Evolutionary conservation across 2,329 filamentous ascomycete species (phyloP).

Genomic region (Xylaria hypoxylon): DNA sequence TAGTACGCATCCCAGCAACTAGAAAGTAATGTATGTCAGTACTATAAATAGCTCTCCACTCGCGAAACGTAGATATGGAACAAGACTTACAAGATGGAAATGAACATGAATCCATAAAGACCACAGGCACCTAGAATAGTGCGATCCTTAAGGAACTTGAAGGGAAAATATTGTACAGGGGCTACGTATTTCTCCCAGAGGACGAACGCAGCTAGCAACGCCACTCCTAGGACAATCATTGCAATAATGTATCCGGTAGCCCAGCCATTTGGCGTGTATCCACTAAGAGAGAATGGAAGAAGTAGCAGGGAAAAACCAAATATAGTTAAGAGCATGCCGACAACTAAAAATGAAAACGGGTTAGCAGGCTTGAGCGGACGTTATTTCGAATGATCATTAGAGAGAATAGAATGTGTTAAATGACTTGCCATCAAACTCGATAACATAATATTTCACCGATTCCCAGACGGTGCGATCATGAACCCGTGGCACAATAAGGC

Average conservation of each 20-base stretch:
- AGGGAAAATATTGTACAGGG: slow-evolving; percentile 24
- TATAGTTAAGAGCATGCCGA: slow-evolving; percentile 65
- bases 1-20: slow-evolving; percentile 28
- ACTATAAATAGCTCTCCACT: background rate
- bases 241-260: slow-evolving; percentile 24
- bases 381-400: background rate
- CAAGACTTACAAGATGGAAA: slow-evolving; percentile 19
- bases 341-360: slow-evolving; percentile 45
- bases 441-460: slow-evolving; percentile 63
- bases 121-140: slow-evolving; percentile 23
- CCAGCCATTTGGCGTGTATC: slow-evolving; percentile 19
- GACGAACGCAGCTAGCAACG: slow-evolving; percentile 18
- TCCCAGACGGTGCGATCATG: slow-evolving; percentile 58
- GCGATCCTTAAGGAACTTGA: slow-evolving; percentile 20
- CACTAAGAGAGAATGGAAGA: slow-evolving; percentile 13
- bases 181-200: slow-evolving; percentile 22
- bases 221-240: slow-evolving; percentile 18
- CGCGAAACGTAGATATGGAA: background rate
- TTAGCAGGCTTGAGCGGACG: background rate
- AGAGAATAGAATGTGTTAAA: background rate
- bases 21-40: background rate
- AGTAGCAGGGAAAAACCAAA: slow-evolving; percentile 51
- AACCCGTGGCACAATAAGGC: slow-evolving; percentile 53
- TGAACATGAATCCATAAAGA: slow-evolving; percentile 11
- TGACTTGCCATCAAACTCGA: slow-evolving; percentile 67